Base-by-base conservation (phyloP, 2,329 filamentous ascomycete genomes). In the Alternaria sp. region DNA sequence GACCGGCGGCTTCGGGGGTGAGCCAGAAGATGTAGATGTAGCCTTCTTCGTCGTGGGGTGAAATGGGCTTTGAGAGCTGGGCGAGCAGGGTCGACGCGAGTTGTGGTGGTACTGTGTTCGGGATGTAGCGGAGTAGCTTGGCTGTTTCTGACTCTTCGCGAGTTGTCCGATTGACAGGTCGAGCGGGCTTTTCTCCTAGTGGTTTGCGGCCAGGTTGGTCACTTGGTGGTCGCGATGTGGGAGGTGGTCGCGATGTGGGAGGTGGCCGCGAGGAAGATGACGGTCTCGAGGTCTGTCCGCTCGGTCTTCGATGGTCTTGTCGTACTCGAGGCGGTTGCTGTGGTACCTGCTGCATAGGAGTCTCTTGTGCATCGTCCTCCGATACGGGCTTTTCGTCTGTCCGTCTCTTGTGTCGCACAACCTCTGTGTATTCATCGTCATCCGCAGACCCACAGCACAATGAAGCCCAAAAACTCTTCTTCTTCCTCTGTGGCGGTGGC, bases 1-100 rank as follows among this genome's bases (percentile, higher is more conserved):
- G 77, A 8, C 87, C 81, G 3, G 85, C 86, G 36, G 87, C 84
- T 30, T 93, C 89, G 10, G 76, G 68, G 0, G 93, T 97, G 21
- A 97, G 86, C 93, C 95, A 97, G 85, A 98, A 99, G 80, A 99
- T 97, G 85, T 99, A 99, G 70, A 99, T 98, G 82, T 96, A 99
- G 40, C 96, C 96, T 52, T 77, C 76, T 70, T 96, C 92, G 68
- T 96, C 92, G 57, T 86, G 83, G 21, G 88, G 83, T 0, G 93
- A 93, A 49, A 94, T 87, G 1, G 85, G 93, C 83, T 87, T 96
- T 77, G 80, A 88, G 10, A 98, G 85, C 79, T 98, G 94, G 3
- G 90, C 84, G 63, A 95, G 86, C 4, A 98, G 85, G 6, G 85
- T 82, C 0, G 93, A 90, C 0, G 91, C 84, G 0, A 89, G 91